A percentile compares a stretch with the other conserved stretches of the same genome.
Evolutionary conservation across 208 protist genomes (phyloP).

Genomic region (Naegleria lovaniensis): DNA sequence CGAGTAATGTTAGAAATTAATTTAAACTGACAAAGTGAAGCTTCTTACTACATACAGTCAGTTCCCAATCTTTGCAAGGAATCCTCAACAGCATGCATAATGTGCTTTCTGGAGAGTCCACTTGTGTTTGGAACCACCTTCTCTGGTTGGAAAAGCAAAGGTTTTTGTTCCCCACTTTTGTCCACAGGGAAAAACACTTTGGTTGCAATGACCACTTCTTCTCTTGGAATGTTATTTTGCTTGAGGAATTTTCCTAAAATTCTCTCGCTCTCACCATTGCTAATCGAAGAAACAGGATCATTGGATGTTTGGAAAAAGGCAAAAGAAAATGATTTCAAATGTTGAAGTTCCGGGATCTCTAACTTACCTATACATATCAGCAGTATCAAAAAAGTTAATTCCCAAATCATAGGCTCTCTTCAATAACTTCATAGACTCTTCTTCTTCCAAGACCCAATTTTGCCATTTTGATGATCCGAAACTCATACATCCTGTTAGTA

Average conservation of each 20-base stretch:
- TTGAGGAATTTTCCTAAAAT: conserved; percentile 11
- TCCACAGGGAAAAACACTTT: background rate
- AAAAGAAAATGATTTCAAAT: too few relatives aligned
- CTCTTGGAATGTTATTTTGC: background rate
- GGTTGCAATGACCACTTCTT: background rate
- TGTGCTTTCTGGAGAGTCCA: background rate
- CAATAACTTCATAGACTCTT: background rate
- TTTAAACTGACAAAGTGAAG: too few relatives aligned
- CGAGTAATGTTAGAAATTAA: too few relatives aligned
- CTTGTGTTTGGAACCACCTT: background rate
- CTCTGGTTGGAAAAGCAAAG: background rate
- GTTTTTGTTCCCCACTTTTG: background rate
- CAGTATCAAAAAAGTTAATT: conserved; percentile 19
- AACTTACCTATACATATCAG: background rate
- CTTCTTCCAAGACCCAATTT: background rate
- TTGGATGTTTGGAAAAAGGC: too few relatives aligned
- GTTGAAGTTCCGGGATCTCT: background rate
- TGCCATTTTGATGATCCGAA: background rate
- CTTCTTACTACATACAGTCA: conserved; percentile 3
- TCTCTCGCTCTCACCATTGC: background rate
- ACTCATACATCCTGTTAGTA: background rate
- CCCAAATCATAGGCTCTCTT: background rate
- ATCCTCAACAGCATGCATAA: conserved; percentile 16
- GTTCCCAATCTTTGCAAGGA: conserved; percentile 14
- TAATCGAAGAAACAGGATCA: too few relatives aligned